These are phyloP conservation scores for Penicillium vulpinum DNA, from an alignment of 2,329 filamentous ascomycete species.

Conservation along the genomic window DNA sequence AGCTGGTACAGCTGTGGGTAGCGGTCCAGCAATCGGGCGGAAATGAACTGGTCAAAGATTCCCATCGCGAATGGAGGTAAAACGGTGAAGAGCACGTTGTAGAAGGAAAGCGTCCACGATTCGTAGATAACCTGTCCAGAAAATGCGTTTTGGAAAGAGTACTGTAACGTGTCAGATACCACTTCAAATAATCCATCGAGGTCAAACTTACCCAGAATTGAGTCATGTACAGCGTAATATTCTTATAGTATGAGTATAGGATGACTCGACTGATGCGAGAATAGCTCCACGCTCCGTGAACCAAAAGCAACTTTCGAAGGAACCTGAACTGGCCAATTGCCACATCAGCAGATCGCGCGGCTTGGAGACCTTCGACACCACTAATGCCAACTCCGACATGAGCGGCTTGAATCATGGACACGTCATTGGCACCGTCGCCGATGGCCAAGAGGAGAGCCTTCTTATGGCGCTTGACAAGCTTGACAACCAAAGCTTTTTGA, in stretches of 20 bases:
- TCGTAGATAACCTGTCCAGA: conserved; percentile 98
- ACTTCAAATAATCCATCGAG: background rate
- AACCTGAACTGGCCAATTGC: conserved; percentile 95
- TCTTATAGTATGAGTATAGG: conserved; percentile 99
- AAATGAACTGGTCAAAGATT: conserved; percentile 97
- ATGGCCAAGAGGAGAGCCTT: conserved; percentile 92
- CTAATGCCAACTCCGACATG: conserved; percentile 98
- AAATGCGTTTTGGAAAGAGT: conserved; percentile 97
- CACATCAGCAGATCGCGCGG: conserved; percentile 91
- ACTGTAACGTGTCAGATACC: conserved; percentile 55
- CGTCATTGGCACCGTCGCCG: conserved; percentile 96
- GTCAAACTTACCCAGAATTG: conserved; percentile 83
- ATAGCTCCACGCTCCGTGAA: conserved; percentile 97
- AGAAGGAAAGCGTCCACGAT: conserved; percentile 98
- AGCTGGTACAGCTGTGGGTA: conserved; percentile 95
- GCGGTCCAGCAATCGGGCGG: conserved; percentile 84
- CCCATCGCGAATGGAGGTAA: conserved; percentile 90
- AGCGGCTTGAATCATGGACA: conserved; percentile 99
- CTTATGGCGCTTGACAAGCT: conserved; percentile 92
- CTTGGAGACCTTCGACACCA: conserved; percentile 93
- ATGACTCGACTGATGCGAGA: conserved; percentile 97
- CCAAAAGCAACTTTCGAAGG: conserved; percentile 86
- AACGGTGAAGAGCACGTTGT: conserved; percentile 97
- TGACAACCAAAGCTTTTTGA: conserved; percentile 96
- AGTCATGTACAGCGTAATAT: conserved; percentile 97